Conservation (phyloP, 2,329 filamentous ascomycete genomes). For the Botrytis aclada region DNA sequence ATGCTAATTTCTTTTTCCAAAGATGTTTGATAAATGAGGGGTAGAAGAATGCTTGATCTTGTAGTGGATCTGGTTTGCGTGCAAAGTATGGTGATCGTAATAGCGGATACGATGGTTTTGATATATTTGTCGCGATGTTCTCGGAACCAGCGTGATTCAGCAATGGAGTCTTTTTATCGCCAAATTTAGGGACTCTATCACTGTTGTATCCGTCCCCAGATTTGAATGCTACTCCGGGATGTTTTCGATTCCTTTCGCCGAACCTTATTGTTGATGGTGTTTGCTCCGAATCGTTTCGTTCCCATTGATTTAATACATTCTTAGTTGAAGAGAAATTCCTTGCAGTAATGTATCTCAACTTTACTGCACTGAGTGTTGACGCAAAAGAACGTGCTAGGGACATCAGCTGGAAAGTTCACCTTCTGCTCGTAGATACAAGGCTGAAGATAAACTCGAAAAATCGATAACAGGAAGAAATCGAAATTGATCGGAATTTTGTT, state of each 20-base stretch:
- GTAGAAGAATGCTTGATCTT: background rate
- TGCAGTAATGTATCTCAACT: background rate
- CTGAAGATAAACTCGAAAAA: slow-evolving; percentile 13
- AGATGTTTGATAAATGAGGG: background rate
- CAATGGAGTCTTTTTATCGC: background rate
- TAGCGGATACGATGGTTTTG: background rate
- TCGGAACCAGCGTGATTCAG: background rate
- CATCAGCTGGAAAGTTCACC: background rate
- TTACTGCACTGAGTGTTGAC: background rate
- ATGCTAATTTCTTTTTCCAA: background rate
- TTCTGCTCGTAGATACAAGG: background rate
- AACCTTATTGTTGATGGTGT: background rate
- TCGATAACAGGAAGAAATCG: background rate
- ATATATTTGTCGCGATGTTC: background rate
- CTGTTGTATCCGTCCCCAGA: background rate
- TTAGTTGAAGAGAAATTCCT: background rate
- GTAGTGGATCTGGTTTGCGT: background rate
- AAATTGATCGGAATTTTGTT: background rate
- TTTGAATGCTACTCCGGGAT: background rate
- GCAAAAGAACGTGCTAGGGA: background rate
- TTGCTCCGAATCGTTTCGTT: background rate
- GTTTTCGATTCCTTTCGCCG: background rate
- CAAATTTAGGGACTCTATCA: background rate
- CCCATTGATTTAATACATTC: background rate
- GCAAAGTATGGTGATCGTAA: background rate